Evolutionary conservation across 2,329 filamentous ascomycete genomes (phyloP), one percentile per base, ranked within the genome.

Genomic region (Emmonsiellopsis sp.): DNA sequence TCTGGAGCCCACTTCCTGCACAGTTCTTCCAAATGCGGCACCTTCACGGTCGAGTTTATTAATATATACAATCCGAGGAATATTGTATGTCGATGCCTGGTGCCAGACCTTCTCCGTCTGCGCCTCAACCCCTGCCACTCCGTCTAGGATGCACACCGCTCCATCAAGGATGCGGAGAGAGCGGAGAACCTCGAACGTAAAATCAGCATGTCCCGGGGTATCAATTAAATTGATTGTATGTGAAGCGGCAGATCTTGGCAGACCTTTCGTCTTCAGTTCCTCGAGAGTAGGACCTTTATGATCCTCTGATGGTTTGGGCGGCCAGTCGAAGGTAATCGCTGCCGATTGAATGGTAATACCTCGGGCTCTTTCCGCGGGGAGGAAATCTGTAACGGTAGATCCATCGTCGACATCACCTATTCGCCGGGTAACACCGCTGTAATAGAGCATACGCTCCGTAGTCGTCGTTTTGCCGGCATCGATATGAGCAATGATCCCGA

Each of bases 391-490:
- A 7, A 96, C 90, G 3, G 93, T 97, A 59, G 94, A 95, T 38
- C 93, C 93, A 70, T 95, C 87, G 63, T 97, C 92, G 58, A 98
- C 93, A 70, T 96, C 91, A 73, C 93, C 93, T 65, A 96, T 83
- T 69, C 91, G 80, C 59, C 88, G 80, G 8, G 91, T 95, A 57
- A 91, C 84, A 48, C 93, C 92, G 67, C 89, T 94, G 65, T 96
- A 95, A 67, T 90, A 97, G 65, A 98, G 86, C 92, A 97, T 97
- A 55, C 93, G 90, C 82, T 98, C 93, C 3, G 93, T 97, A 0
- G 93, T 98, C 0, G 93, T 97, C 1, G 93, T 98, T 77, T 98
- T 98, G 7, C 93, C 93, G 54, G 93, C 93, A 83, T 97, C 93
- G 59, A 98, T 95, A 70, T 98, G 93, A 55, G 93, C 93, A 69